A percentile compares a stretch with the other conserved stretches of the same genome.
Conservation (phyloP, 495 filamentous ascomycete genomes). For the Evernia prunastri region DNA sequence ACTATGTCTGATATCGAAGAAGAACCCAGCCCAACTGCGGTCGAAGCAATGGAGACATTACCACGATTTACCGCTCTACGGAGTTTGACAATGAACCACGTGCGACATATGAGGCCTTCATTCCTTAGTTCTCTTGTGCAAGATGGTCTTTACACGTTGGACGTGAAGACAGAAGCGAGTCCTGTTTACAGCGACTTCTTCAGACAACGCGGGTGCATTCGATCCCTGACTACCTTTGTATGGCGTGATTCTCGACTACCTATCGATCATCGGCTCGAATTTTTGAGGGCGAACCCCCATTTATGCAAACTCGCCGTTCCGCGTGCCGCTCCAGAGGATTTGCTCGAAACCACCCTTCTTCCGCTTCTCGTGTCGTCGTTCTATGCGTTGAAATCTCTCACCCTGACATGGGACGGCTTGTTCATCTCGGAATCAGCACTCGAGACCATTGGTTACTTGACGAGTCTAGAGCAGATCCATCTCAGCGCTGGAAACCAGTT, state of each 20-base stretch:
- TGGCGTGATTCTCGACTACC: not conserved
- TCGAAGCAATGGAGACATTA: not conserved
- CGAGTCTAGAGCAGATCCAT: conserved; percentile 14
- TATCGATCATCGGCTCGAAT: not conserved
- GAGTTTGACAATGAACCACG: not conserved
- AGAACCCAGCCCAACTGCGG: not conserved
- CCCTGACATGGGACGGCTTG: not conserved
- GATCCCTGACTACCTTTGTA: not conserved
- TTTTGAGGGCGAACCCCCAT: conserved; percentile 4
- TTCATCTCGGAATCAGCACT: not conserved
- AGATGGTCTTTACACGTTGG: conserved; percentile 1
- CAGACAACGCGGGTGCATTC: not conserved
- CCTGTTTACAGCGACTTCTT: conserved; percentile 3
- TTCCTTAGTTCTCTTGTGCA: conserved; percentile 6
- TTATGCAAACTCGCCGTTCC: not conserved
- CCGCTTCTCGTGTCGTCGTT: conserved; percentile 12
- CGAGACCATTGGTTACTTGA: conserved; percentile 9
- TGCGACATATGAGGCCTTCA: not conserved
- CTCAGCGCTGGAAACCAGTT: conserved; percentile 13
- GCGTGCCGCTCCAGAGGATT: not conserved
- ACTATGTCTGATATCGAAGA: too few species aligned
- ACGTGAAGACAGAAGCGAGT: not conserved
- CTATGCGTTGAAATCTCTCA: conserved; percentile 3
- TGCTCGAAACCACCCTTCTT: conserved; percentile 3
- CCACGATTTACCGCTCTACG: not conserved